phyloP scores from a whole-genome alignment of 1,284 basidiomycete species.

The Moniliella sp. region DNA sequence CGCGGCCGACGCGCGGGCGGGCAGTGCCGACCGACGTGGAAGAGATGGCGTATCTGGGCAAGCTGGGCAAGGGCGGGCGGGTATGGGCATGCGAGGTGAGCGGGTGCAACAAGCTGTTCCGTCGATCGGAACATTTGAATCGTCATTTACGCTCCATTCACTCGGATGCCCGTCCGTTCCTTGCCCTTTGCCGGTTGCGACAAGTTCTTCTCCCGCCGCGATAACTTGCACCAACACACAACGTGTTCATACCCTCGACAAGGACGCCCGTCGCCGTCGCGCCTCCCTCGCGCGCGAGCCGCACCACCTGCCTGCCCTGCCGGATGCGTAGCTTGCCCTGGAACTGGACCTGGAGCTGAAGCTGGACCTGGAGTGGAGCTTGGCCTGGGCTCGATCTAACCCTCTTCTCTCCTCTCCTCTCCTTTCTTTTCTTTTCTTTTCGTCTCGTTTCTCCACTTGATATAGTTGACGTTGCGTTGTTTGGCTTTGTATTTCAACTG shows the following conservation, averaged over 20 bases:
- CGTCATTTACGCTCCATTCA: conserved; percentile 24
- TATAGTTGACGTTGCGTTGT: no score
- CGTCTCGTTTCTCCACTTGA: no score
- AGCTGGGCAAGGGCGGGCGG: conserved; percentile 28
- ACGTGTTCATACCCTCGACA: conserved; percentile 11
- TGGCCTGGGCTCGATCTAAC: no score
- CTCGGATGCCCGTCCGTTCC: conserved; percentile 28
- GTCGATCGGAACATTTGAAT: conserved; percentile 27
- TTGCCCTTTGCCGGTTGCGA: conserved; percentile 15
- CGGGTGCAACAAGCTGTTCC: conserved; percentile 28
- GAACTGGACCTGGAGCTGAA: no score
- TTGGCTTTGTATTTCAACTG: no score
- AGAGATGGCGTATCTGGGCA: conserved; percentile 25
- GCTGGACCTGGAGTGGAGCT: no score
- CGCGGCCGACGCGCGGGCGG: conserved; percentile 21
- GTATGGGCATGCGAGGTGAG: conserved; percentile 27
- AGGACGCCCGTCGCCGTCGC: not conserved
- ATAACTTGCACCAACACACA: conserved; percentile 29
- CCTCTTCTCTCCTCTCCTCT: no score
- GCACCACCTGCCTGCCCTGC: no score
- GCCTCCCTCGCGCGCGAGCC: no score
- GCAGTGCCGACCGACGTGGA: conserved; percentile 26
- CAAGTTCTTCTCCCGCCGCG: conserved; percentile 24
- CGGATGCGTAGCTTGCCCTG: no score
- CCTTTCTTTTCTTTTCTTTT: no score